These are phyloP conservation scores for Xylariaceae sp. DNA, from an alignment of 2,329 filamentous ascomycete species.

Conservation along the genomic window DNA sequence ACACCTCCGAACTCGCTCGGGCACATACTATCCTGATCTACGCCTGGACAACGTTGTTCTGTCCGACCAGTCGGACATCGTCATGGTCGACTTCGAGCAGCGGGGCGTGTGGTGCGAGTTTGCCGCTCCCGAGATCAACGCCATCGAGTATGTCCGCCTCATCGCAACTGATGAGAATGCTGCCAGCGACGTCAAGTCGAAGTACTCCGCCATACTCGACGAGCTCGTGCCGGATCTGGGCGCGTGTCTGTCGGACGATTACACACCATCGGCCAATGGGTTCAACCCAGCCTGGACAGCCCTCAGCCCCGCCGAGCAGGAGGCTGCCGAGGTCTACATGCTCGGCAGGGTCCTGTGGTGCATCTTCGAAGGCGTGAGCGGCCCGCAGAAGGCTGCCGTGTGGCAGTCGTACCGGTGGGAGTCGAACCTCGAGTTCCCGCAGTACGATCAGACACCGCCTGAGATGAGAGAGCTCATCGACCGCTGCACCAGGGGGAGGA, in stretches of 20 bases:
- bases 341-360: constrained; percentile 55
- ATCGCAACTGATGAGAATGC: constrained; percentile 43
- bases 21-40: constrained; percentile 50
- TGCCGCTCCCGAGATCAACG: constrained; percentile 52
- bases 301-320: constrained; percentile 43
- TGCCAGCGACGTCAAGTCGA: constrained; percentile 29
- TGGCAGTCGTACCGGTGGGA: constrained; percentile 54
- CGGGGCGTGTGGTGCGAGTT: constrained; percentile 57
- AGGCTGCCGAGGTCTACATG: constrained; percentile 55
- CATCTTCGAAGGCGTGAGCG: constrained; percentile 53
- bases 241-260: constrained; percentile 32
- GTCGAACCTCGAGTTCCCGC: constrained; percentile 48
- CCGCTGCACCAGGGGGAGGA: constrained; percentile 42
- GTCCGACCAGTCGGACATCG: constrained; percentile 34
- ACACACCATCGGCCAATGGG: constrained; percentile 38
- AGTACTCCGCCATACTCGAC: constrained; percentile 34
- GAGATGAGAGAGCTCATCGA: constrained; percentile 41
- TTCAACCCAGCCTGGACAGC: constrained; percentile 52
- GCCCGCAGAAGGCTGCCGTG: constrained; percentile 47
- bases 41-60: constrained; percentile 53
- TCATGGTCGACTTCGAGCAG: constrained; percentile 58
- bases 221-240: constrained; percentile 41
- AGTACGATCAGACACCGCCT: constrained; percentile 39
- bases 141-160: constrained; percentile 49
- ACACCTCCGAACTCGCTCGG: constrained; percentile 38